Evolutionary conservation across 345 rosid genomes (phyloP).

Genomic region (Arabidopsis suecica): DNA sequence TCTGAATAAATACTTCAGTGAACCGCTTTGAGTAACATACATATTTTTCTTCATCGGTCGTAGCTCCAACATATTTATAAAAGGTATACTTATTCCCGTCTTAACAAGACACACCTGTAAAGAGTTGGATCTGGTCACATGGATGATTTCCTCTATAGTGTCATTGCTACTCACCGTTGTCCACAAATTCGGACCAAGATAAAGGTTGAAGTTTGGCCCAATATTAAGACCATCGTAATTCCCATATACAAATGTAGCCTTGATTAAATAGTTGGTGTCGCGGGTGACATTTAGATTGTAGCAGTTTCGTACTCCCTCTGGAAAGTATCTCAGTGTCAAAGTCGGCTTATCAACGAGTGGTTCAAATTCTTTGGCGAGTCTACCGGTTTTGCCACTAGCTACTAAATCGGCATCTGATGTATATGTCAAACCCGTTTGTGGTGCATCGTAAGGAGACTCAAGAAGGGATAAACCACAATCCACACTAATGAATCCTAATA

Average conservation of each 20-base stretch:
- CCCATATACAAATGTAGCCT: slow-evolving; percentile 46
- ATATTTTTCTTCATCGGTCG: slow-evolving; percentile 10
- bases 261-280: slow-evolving; percentile 42
- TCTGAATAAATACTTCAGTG: slow-evolving; percentile 32
- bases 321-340: slow-evolving; percentile 42
- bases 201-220: slow-evolving; percentile 39
- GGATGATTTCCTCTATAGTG: slow-evolving; percentile 39
- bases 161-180: slow-evolving; percentile 25
- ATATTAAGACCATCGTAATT: slow-evolving; percentile 43
- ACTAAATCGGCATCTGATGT: slow-evolving; percentile 41
- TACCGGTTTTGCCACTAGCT: slow-evolving; percentile 32
- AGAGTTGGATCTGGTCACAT: background rate
- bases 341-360: background rate
- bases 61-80: slow-evolving; percentile 27
- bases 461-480: slow-evolving; percentile 45
- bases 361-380: slow-evolving; percentile 5
- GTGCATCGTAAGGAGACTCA: slow-evolving; percentile 29
- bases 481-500: slow-evolving; percentile 48
- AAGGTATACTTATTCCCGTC: slow-evolving; percentile 45
- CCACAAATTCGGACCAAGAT: slow-evolving; percentile 47
- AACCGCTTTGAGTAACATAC: slow-evolving; percentile 21
- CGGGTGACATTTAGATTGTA: slow-evolving; percentile 41
- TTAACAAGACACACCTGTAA: slow-evolving; percentile 48
- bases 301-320: slow-evolving; percentile 49
- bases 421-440: slow-evolving; percentile 37